These are phyloP conservation scores for Heterobasidion irregulare DNA, from an alignment of 1,284 basidiomycete genomes.

Conservation along the genomic window DNA sequence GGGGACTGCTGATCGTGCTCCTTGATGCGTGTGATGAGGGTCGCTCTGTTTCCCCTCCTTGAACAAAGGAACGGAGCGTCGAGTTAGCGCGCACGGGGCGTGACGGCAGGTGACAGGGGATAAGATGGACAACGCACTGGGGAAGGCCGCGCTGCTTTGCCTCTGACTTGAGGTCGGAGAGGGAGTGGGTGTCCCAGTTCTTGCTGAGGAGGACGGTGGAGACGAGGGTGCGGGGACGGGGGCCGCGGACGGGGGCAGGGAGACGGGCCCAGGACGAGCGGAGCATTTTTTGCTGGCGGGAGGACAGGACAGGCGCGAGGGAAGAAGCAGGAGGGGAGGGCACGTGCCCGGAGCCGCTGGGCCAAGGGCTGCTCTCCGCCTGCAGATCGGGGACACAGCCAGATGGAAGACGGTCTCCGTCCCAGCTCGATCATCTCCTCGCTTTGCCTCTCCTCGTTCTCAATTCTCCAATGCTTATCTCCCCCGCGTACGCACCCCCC, in stretches of 20 bases:
- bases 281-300: constrained; percentile 22
- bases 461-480: constrained; percentile 50
- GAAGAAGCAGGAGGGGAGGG: background rate
- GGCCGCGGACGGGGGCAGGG: constrained; percentile 4
- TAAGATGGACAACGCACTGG: constrained; percentile 32
- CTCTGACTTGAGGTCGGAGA: constrained; percentile 55
- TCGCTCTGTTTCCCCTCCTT: constrained; percentile 54
- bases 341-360: background rate
- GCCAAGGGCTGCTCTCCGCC: background rate
- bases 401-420: background rate
- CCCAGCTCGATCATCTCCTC: background rate
- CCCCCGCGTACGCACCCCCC: constrained; percentile 58
- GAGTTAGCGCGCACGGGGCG: background rate
- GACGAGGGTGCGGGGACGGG: constrained; percentile 32
- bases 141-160: constrained; percentile 59
- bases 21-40: constrained; percentile 45
- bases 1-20: constrained; percentile 31
- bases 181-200: constrained; percentile 55
- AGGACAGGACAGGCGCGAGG: background rate
- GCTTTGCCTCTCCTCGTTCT: background rate
- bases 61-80: constrained; percentile 3
- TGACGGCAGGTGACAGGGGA: no score
- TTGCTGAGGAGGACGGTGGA: constrained; percentile 61
- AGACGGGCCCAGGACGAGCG: constrained; percentile 19
- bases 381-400: background rate